Evolutionary conservation across 2,329 filamentous ascomycete genomes (phyloP).

Genomic region (Fusarium tuaranense): DNA sequence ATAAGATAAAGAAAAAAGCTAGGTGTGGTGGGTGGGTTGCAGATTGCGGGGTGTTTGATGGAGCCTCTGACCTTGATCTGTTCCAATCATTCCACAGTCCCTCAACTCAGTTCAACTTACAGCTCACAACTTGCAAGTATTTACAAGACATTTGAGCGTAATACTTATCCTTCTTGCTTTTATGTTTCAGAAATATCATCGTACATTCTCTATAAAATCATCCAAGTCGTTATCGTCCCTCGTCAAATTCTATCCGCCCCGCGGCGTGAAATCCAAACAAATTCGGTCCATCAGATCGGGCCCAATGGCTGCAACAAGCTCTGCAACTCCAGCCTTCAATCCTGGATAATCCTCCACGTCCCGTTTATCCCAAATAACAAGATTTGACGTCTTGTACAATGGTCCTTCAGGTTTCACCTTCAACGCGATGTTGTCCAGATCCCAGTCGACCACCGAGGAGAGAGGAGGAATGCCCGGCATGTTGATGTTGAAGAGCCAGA

Average conservation of each 20-base stretch:
- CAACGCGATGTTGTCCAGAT: slow-evolving; percentile 71
- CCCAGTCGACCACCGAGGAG: slow-evolving; percentile 63
- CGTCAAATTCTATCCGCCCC: background rate
- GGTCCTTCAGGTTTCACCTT: slow-evolving; percentile 54
- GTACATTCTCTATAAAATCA: background rate
- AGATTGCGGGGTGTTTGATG: slow-evolving; percentile 34
- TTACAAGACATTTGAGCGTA: background rate
- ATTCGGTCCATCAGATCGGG: slow-evolving; percentile 67
- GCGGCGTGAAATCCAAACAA: slow-evolving; percentile 65
- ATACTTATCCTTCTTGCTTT: background rate
- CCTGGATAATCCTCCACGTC: slow-evolving; percentile 61
- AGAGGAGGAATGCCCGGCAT: slow-evolving; percentile 76
- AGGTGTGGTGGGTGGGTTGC: slow-evolving; percentile 28
- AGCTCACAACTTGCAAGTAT: background rate
- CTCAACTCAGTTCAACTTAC: background rate
- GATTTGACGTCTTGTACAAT: slow-evolving; percentile 60
- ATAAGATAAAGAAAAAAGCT: slow-evolving; percentile 46
- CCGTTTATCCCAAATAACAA: slow-evolving; percentile 70
- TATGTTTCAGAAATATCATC: background rate
- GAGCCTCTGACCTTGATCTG: background rate
- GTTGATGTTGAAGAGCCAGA: slow-evolving; percentile 65
- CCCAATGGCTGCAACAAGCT: slow-evolving; percentile 75
- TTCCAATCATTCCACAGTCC: background rate
- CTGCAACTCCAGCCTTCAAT: slow-evolving; percentile 73
- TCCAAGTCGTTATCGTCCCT: background rate